A percentile compares a stretch with the other conserved stretches of the same genome.
Conservation (phyloP, 352 stramenopile species). For the Pythium biforme region DNA sequence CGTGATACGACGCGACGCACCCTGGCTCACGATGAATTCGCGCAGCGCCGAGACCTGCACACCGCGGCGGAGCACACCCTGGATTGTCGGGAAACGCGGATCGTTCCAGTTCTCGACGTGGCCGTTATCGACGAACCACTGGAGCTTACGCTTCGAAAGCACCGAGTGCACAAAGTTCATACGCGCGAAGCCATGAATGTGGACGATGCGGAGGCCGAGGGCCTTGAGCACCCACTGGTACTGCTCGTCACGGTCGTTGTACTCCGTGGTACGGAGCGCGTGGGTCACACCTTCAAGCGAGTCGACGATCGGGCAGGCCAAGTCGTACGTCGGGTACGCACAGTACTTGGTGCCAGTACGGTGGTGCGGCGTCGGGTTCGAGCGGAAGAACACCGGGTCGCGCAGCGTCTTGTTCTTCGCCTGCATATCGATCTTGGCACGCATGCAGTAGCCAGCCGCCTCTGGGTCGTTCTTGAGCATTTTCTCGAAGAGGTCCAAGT, state of each 20-base stretch:
- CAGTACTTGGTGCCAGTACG: constrained; percentile 96
- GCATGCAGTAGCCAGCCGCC: constrained; percentile 75
- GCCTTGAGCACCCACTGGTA: constrained; percentile 95
- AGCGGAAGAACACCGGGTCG: constrained; percentile 88
- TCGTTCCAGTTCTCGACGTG: constrained; percentile 98
- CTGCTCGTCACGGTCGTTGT: constrained; percentile 98
- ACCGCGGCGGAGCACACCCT: constrained; percentile 94
- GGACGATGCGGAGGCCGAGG: constrained; percentile 81
- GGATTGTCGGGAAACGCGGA: constrained; percentile 98
- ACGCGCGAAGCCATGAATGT: constrained; percentile 95
- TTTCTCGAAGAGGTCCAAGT: constrained; percentile 95
- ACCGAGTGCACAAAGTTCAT: constrained; percentile 99
- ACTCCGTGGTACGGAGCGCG: constrained; percentile 98
- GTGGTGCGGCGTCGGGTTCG: constrained; percentile 83
- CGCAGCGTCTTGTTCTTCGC: constrained; percentile 89
- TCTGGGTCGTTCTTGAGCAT: constrained; percentile 93
- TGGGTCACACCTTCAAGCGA: constrained; percentile 99
- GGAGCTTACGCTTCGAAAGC: constrained; percentile 98
- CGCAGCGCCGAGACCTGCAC: constrained; percentile 95
- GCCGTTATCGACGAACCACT: constrained; percentile 98
- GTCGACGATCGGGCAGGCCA: constrained; percentile 99
- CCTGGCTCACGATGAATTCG: constrained; percentile 97
- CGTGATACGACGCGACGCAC: constrained; percentile 94
- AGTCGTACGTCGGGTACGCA: constrained; percentile 99
- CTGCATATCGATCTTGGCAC: constrained; percentile 95